phyloP scores from a whole-genome alignment of 768 basidiomycete species.

The Termitomyces sp. region DNA sequence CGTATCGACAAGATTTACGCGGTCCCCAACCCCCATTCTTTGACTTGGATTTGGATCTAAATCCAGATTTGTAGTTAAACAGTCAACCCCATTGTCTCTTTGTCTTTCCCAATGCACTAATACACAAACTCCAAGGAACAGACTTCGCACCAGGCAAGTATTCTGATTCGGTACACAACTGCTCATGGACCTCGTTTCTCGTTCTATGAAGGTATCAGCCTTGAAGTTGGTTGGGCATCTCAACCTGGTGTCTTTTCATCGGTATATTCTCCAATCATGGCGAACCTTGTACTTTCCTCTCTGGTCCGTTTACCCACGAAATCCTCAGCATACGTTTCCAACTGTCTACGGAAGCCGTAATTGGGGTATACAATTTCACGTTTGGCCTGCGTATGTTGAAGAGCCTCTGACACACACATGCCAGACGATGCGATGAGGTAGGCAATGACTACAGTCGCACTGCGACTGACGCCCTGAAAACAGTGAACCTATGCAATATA shows the following conservation, averaged over 20 bases:
- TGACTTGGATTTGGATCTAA: slow-evolving; percentile 80
- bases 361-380: slow-evolving; percentile 65
- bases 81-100: not conserved
- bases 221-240: not conserved
- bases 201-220: not conserved
- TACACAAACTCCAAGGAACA: not conserved
- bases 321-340: slow-evolving; percentile 31
- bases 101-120: not conserved
- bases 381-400: slow-evolving; percentile 47
- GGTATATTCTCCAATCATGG: slow-evolving; percentile 16
- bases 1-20: slow-evolving; percentile 67
- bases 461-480: slow-evolving; percentile 68
- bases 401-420: slow-evolving; percentile 49
- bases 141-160: not conserved
- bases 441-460: slow-evolving; percentile 70
- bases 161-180: not conserved
- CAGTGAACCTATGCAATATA: slow-evolving; percentile 62
- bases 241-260: slow-evolving; percentile 26
- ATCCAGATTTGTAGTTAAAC: slow-evolving; percentile 58
- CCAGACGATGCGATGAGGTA: slow-evolving; percentile 53
- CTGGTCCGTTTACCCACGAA: slow-evolving; percentile 15
- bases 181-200: not conserved
- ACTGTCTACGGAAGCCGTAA: slow-evolving; percentile 58
- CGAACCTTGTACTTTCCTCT: slow-evolving; percentile 1
- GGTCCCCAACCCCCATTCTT: slow-evolving; percentile 59